Evolutionary conservation across 2,329 filamentous ascomycete species (phyloP).

Genomic region (Metarhizium humberi): DNA sequence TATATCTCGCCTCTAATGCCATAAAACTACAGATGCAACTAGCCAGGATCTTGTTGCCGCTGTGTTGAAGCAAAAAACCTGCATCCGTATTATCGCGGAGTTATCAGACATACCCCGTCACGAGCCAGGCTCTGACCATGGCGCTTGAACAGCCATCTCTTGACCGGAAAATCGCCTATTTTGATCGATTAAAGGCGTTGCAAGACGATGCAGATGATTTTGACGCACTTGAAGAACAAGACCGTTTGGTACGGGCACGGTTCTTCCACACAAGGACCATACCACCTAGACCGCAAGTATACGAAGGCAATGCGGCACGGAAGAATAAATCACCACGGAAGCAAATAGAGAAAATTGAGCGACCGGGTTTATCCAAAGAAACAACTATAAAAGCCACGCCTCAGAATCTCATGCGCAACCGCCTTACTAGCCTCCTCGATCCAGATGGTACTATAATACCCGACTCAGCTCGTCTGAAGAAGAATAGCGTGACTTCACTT

Average conservation of each 20-base stretch:
- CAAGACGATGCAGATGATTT: neutral
- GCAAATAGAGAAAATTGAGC: neutral
- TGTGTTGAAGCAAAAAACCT: neutral
- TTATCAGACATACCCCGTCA: neutral
- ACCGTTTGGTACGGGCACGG: slow-evolving; percentile 1
- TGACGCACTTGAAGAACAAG: neutral
- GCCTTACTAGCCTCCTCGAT: neutral
- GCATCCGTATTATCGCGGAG: neutral
- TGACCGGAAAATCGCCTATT: slow-evolving; percentile 36
- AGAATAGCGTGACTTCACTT: neutral
- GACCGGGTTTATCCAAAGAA: neutral
- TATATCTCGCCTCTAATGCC: neutral
- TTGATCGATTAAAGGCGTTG: slow-evolving; percentile 28
- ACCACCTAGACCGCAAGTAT: neutral
- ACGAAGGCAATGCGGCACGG: neutral
- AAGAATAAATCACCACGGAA: neutral
- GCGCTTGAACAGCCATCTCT: slow-evolving; percentile 1
- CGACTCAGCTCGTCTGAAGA: slow-evolving; percentile 11
- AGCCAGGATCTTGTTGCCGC: neutral
- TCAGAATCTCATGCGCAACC: neutral
- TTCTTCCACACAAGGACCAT: neutral
- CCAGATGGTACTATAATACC: slow-evolving; percentile 20
- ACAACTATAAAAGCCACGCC: slow-evolving; percentile 21
- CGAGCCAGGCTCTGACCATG: neutral
- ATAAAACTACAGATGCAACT: too few species aligned